Percentiles rank a stretch among this genome's conserved stretches.
These are phyloP conservation scores for Yarrowia deformans DNA, from an alignment of 805 yeast genomes.

Conservation along the genomic window DNA sequence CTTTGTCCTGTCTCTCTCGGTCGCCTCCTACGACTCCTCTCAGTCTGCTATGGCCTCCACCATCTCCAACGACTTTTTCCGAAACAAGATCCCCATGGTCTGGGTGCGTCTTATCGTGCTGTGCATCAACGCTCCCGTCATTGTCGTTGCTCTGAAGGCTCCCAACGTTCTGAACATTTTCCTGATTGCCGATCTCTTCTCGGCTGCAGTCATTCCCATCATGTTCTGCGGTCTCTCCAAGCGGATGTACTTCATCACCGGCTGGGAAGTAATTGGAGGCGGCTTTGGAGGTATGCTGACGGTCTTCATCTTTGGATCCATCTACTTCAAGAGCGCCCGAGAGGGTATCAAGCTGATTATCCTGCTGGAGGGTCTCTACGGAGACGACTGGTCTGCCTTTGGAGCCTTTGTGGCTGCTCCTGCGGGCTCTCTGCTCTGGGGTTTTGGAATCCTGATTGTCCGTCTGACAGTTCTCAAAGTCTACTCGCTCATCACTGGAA, in stretches of 20 bases:
- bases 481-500: conserved; percentile 51
- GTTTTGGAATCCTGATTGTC: conserved; percentile 57
- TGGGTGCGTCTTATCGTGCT: conserved; percentile 76
- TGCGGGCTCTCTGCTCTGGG: conserved; percentile 71
- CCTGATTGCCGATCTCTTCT: conserved; percentile 87
- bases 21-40: conserved; percentile 87
- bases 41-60: conserved; percentile 90
- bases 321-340: conserved; percentile 73
- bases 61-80: conserved; percentile 85
- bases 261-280: conserved; percentile 81
- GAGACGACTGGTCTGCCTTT: conserved; percentile 89
- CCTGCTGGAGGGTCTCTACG: conserved; percentile 70
- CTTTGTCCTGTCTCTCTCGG: conserved; percentile 74
- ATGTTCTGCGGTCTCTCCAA: conserved; percentile 79
- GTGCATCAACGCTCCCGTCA: conserved; percentile 81
- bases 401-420: conserved; percentile 96
- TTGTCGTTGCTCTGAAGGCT: conserved; percentile 84
- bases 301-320: conserved; percentile 82
- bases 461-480: conserved; percentile 45
- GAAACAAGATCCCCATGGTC: conserved; percentile 73
- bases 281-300: conserved; percentile 82
- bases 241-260: conserved; percentile 71
- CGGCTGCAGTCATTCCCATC: conserved; percentile 86
- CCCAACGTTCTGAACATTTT: conserved; percentile 85
- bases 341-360: conserved; percentile 81